Percentiles rank a stretch among this genome's conserved stretches.
These are phyloP conservation scores for Suhomyces pyralidae DNA, from an alignment of 805 yeast genomes.

Conservation along the genomic window DNA sequence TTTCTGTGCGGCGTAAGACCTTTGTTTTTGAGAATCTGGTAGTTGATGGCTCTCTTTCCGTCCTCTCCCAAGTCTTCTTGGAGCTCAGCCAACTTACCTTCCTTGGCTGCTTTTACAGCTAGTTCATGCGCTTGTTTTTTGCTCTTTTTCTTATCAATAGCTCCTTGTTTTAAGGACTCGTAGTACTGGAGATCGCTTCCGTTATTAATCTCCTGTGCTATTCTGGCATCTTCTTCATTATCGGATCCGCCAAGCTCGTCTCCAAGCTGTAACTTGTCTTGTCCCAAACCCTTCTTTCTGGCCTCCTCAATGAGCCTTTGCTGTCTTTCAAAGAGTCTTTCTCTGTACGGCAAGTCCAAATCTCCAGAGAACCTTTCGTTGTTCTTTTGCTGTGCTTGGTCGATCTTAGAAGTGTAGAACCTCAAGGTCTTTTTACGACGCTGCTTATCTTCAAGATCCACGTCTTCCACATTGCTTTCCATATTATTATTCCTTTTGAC, in stretches of 20 bases:
- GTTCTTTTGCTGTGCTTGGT: slow-evolving; percentile 69
- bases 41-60: slow-evolving; percentile 93
- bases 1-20: slow-evolving; percentile 92
- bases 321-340: slow-evolving; percentile 85
- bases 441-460: slow-evolving; percentile 83
- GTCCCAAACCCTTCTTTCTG: slow-evolving; percentile 64
- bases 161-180: slow-evolving; percentile 47
- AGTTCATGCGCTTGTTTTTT: slow-evolving; percentile 62
- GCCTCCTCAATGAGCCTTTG: slow-evolving; percentile 87
- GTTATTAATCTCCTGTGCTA: slow-evolving; percentile 41
- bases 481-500: slow-evolving; percentile 37
- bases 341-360: slow-evolving; percentile 86
- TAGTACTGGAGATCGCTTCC: slow-evolving; percentile 60
- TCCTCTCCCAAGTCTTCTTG: slow-evolving; percentile 64
- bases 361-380: slow-evolving; percentile 71
- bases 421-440: slow-evolving; percentile 78
- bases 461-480: slow-evolving; percentile 68
- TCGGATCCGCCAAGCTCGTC: slow-evolving; percentile 43
- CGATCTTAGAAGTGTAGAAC: slow-evolving; percentile 95
- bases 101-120: slow-evolving; percentile 78
- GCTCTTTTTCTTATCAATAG: slow-evolving; percentile 46
- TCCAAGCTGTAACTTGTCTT: slow-evolving; percentile 49
- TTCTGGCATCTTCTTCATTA: slow-evolving; percentile 42
- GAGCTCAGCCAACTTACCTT: slow-evolving; percentile 76
- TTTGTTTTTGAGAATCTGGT: slow-evolving; percentile 92